A percentile compares a stretch with the other conserved stretches of the same genome.
These are phyloP conservation scores for Basidioascus undulatus DNA, from an alignment of 768 basidiomycete species.

Conservation along the genomic window DNA sequence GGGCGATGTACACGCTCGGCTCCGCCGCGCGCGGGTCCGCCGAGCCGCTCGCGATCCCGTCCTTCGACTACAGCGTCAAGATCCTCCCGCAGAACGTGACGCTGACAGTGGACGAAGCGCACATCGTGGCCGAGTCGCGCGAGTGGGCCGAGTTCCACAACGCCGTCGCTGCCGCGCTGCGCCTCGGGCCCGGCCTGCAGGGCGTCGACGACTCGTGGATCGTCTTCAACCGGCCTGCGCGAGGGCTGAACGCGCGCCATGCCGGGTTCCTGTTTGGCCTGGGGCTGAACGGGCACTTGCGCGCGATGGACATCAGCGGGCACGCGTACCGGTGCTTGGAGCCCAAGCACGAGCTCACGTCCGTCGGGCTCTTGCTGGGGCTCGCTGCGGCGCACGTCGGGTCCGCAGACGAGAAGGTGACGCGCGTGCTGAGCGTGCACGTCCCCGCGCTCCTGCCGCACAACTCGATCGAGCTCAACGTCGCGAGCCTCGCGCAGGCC, in stretches of 20 bases:
- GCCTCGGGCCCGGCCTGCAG: slow-evolving; percentile 46
- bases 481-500: slow-evolving; percentile 68
- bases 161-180: slow-evolving; percentile 75
- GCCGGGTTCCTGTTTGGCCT: slow-evolving; percentile 89
- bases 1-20: too few relatives aligned
- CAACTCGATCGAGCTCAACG: slow-evolving; percentile 65
- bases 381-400: slow-evolving; percentile 75
- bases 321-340: slow-evolving; percentile 88
- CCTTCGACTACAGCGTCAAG: slow-evolving; percentile 48
- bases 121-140: slow-evolving; percentile 43
- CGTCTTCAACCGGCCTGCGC: slow-evolving; percentile 79
- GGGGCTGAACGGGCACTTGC: slow-evolving; percentile 74
- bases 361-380: slow-evolving; percentile 80
- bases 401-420: slow-evolving; percentile 61
- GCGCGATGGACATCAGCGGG: slow-evolving; percentile 61
- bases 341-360: slow-evolving; percentile 85
- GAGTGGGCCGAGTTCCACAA: slow-evolving; percentile 97
- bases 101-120: slow-evolving; percentile 41
- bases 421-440: slow-evolving; percentile 73
- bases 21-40: too few relatives aligned
- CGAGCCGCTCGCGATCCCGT: slow-evolving; percentile 56
- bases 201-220: slow-evolving; percentile 75
- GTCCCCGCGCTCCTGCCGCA: slow-evolving; percentile 78
- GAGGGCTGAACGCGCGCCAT: slow-evolving; percentile 71
- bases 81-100: slow-evolving; percentile 46